Conservation (phyloP, 352 stramenopile genomes). For the Phytophthora aleatoria region DNA sequence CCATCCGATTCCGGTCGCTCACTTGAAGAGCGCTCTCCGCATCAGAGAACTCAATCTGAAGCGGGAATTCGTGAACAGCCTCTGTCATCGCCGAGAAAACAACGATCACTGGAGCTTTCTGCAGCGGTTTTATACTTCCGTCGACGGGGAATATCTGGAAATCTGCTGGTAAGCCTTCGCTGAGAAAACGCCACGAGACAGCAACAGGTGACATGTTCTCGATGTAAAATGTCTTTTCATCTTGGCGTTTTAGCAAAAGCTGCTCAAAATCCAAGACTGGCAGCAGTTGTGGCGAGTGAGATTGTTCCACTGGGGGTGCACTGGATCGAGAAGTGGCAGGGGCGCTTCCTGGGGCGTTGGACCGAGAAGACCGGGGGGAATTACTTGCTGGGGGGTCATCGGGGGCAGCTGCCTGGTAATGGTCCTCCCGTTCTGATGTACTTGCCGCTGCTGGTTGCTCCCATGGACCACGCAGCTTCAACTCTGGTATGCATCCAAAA, state of each 20-base stretch:
- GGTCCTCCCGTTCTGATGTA: slow-evolving; percentile 48
- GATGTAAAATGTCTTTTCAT: slow-evolving; percentile 89
- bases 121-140: slow-evolving; percentile 74
- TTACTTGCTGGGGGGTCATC: slow-evolving; percentile 18
- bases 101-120: slow-evolving; percentile 65
- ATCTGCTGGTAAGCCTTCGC: slow-evolving; percentile 44
- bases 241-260: slow-evolving; percentile 86
- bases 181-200: slow-evolving; percentile 70
- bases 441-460: slow-evolving; percentile 62
- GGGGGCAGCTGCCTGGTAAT: slow-evolving; percentile 1
- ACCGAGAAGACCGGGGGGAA: slow-evolving; percentile 25
- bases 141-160: slow-evolving; percentile 80
- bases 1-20: slow-evolving; percentile 37
- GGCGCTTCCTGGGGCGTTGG: slow-evolving; percentile 17
- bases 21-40: slow-evolving; percentile 62
- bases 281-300: slow-evolving; percentile 11
- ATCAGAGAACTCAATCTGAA: slow-evolving; percentile 88
- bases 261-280: slow-evolving; percentile 91
- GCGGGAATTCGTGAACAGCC: slow-evolving; percentile 56
- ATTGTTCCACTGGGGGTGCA: slow-evolving; percentile 9
- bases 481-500: slow-evolving; percentile 76
- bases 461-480: slow-evolving; percentile 89
- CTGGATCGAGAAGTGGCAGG: slow-evolving; percentile 29
- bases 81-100: slow-evolving; percentile 75
- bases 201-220: slow-evolving; percentile 83